Evolutionary conservation across 1,284 basidiomycete genomes (phyloP), one percentile per base, ranked within the genome.

Genomic region (Trichosporon inkin): DNA sequence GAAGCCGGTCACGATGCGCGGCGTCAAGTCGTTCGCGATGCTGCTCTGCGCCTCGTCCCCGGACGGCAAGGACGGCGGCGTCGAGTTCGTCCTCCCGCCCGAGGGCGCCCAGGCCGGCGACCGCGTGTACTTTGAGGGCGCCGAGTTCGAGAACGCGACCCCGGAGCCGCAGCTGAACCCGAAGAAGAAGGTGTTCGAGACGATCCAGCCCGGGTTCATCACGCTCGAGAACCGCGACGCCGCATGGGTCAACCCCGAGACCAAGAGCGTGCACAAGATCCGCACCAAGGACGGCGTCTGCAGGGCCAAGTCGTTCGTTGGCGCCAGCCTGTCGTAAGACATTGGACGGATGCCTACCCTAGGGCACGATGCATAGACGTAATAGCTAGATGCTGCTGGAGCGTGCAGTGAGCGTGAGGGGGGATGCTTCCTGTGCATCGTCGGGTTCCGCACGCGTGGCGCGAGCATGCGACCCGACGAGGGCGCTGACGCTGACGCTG

Each of bases 101-200:
- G 80, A 84, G n/a, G 87, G 86, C 20, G 87, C 88, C 11, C 86
- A 90, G 71, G 89, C 92, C 4, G 94, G 94, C 40, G 94, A 97
- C 60, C 83, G 88, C 28, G 85, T 98, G 47, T 97, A 89, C 81
- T 98, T 97, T 69, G 93, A 97, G 72, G 93, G 92, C 13, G 77
- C 83, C 19, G 85, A 89, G 65, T 92, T 84, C 70, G 88, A 91
- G 79, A 83, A 82, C 69, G 84, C 83, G 2, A 82, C 81, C 24
- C 88, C 92, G 2, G 80, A 94, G 40, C 76, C 87, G 2, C 89
- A 92, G 71, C 82, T 97, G 63, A 96, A 95, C 79, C 93, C 93
- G 10, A 97, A 97, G 81, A 96, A 95, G 82, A 98, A 97, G 81
- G 89, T 96, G 34, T 97, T 95, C 69, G 94, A 97, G 80, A 88